phyloP scores from a whole-genome alignment of 352 stramenopile species.

The Phytophthora hibernalis region DNA sequence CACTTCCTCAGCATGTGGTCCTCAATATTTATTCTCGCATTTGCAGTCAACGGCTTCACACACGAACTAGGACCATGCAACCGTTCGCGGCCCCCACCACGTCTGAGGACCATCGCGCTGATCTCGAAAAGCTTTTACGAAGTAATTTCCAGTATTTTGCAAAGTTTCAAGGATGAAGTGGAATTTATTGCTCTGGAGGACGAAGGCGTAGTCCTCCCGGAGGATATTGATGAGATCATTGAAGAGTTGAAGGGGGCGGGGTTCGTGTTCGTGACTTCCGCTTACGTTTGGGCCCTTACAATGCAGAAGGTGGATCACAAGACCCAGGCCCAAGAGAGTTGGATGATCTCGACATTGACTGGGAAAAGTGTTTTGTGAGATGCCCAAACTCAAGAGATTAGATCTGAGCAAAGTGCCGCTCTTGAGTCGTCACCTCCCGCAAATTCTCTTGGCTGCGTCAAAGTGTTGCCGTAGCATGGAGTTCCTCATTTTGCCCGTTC shows the following conservation, averaged over 20 bases:
- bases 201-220: neutral
- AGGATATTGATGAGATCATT: conserved; percentile 1
- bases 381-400: conserved; percentile 13
- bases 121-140: neutral
- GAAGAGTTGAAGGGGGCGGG: neutral
- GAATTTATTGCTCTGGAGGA: neutral
- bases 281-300: neutral
- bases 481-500: conserved; percentile 5
- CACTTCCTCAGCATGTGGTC: neutral
- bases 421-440: neutral
- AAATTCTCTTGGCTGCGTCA: neutral
- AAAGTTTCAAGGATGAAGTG: neutral
- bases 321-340: neutral
- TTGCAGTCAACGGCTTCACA: neutral
- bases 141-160: neutral
- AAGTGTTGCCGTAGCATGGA: neutral
- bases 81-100: neutral
- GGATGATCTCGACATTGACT: conserved; percentile 2
- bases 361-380: conserved; percentile 1
- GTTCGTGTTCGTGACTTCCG: neutral
- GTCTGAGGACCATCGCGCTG: conserved; percentile 1
- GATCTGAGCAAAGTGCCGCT: conserved; percentile 4
- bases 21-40: no score
- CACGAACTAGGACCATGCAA: neutral
- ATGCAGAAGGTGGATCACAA: neutral